Conservation (phyloP, 2,329 filamentous ascomycete species). For the Stagonosporopsis cucurbitacearum region DNA sequence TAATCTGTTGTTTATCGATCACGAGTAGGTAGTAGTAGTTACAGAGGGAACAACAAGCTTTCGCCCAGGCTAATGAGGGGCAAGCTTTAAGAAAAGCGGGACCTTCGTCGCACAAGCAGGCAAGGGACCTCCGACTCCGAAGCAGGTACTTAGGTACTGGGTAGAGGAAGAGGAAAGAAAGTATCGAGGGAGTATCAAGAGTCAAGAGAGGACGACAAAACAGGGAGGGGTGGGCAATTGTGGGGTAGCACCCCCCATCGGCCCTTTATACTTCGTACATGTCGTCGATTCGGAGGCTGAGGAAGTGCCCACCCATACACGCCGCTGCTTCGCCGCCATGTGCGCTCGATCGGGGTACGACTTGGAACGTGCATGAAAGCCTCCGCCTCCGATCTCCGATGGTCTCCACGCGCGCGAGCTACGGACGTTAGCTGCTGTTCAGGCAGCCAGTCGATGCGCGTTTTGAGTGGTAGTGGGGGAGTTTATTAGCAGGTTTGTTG, state of each 20-base stretch:
- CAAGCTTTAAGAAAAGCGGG: conserved; percentile 15
- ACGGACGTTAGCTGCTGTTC: neutral
- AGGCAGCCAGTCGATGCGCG: neutral
- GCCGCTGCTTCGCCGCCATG: conserved; percentile 16
- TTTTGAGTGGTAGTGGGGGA: neutral
- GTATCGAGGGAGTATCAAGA: too few species aligned
- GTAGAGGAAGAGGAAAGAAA: neutral
- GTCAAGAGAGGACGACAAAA: too few species aligned
- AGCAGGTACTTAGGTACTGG: too few species aligned
- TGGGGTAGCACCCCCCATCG: conserved; percentile 7
- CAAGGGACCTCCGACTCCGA: too few species aligned
- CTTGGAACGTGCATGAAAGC: neutral
- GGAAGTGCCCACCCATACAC: conserved; percentile 9
- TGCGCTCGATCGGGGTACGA: neutral
- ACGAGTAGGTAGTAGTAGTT: neutral
- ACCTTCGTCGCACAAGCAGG: too few species aligned
- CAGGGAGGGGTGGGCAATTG: neutral
- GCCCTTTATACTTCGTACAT: conserved; percentile 13
- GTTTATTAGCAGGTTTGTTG: neutral
- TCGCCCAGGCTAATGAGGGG: conserved; percentile 10
- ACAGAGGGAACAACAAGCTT: conserved; percentile 12
- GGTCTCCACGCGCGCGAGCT: neutral
- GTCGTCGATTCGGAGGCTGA: neutral
- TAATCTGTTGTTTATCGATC: neutral
- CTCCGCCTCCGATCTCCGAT: conserved; percentile 9